Base-by-base conservation (phyloP, 2,329 filamentous ascomycete genomes). In the Fusarium multiceps region DNA sequence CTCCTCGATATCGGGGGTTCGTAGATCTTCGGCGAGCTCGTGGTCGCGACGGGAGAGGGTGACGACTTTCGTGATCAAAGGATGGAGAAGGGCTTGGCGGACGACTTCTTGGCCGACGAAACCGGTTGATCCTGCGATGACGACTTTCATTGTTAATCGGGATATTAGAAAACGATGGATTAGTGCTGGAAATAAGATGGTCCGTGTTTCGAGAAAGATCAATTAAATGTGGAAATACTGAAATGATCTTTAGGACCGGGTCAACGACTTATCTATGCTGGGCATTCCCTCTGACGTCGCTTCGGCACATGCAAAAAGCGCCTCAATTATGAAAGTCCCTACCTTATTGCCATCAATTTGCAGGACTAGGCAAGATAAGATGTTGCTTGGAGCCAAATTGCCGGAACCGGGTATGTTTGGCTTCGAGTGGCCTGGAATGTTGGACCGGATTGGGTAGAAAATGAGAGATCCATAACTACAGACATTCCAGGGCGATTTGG, bases 71-170 rank as follows among this genome's bases (percentile, higher is more conserved):
- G 79, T 81, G 55, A 85, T 76, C 8, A 75, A 65, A 0, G 78
- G 76, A 30, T 74, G 72, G 6, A 65, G 71, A 8, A 85, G 72
- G 23, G 80, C 80, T 55, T 84, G 82, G 14, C 82, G 82, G 47
- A 85, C 68, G 27, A 86, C 62, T 55, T 85, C 83, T 37, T 70
- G 77, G 40, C 75, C 83, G 3, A 85, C 76, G 42, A 79, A 82
- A 55, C 83, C 83, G 0, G 79, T 82, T 6, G 81, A 79, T 3
- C 83, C 83, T 13, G 78, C 74, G 18, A 84, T 72, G 25, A 84
- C 78, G 42, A 84, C 72, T 63, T 83, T 85, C 82, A 84, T 84
- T 3, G 4, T 53, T 14, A 6, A 6, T 32, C 10, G 9, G 12
- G 34, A 12, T n/a, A 37, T 37, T 37, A 37, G 18, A 12, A 3